A percentile compares a stretch with the other conserved stretches of the same genome.
Evolutionary conservation across 2,329 filamentous ascomycete species (phyloP).

Genomic region (Aspergillus viridinutans): DNA sequence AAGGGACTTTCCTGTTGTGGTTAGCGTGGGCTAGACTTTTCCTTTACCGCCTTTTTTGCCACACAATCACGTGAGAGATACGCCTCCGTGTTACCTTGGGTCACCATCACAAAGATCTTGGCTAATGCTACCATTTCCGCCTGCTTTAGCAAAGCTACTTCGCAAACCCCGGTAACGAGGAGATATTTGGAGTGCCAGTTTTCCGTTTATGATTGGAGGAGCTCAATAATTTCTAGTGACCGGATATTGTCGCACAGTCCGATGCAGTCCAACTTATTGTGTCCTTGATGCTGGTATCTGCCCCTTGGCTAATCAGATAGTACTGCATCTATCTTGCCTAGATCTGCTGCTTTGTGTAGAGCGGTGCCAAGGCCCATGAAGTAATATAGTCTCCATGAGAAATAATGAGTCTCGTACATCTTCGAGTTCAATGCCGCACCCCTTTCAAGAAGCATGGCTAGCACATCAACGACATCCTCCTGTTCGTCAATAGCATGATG

Average conservation of each 20-base stretch:
- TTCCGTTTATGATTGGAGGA: background rate
- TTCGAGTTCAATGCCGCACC: constrained; percentile 16
- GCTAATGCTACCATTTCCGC: no score
- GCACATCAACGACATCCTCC: constrained; percentile 12
- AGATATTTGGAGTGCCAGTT: background rate
- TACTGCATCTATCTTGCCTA: constrained; percentile 17
- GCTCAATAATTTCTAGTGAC: background rate
- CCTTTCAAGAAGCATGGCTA: constrained; percentile 16
- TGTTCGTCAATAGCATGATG: constrained; percentile 16
- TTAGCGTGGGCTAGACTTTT: background rate
- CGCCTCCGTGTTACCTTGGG: no score
- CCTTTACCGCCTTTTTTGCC: constrained; percentile 4
- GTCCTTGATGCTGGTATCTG: constrained; percentile 16
- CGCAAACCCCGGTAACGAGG: background rate
- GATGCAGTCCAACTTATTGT: constrained; percentile 14
- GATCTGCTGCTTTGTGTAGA: constrained; percentile 19
- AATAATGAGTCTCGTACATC: constrained; percentile 19
- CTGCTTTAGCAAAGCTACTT: no score
- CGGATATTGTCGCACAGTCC: constrained; percentile 9
- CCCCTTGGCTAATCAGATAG: constrained; percentile 17
- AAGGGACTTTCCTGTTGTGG: background rate
- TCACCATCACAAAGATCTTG: no score
- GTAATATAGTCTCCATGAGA: constrained; percentile 12
- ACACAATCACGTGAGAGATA: background rate
- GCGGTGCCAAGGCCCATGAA: constrained; percentile 20